These are phyloP conservation scores for Torulaspora indica DNA, from an alignment of 805 yeast genomes.

Conservation along the genomic window DNA sequence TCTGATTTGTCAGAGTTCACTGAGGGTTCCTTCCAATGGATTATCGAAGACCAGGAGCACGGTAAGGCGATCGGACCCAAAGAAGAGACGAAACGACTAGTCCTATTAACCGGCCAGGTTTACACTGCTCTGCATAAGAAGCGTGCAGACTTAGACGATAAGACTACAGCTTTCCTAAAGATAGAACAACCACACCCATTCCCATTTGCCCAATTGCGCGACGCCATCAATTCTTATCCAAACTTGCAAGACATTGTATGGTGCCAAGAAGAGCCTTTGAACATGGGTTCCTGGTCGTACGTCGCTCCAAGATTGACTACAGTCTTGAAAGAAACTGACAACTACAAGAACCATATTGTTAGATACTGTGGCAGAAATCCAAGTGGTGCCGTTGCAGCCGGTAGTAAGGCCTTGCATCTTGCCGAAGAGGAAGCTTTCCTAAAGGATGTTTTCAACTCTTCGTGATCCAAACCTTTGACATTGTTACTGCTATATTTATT, in stretches of 20 bases:
- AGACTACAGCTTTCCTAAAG: slow-evolving; percentile 80
- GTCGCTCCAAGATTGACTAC: slow-evolving; percentile 81
- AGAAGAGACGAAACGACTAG: slow-evolving; percentile 82
- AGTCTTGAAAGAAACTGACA: slow-evolving; percentile 67
- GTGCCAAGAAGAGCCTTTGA: slow-evolving; percentile 98
- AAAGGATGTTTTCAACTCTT: slow-evolving; percentile 56
- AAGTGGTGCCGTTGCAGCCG: slow-evolving; percentile 97
- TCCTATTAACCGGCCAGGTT: slow-evolving; percentile 89
- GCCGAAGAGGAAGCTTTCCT: slow-evolving; percentile 88
- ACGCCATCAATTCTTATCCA: slow-evolving; percentile 73
- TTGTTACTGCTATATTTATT: background rate
- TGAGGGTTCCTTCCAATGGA: slow-evolving; percentile 91
- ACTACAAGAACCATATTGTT: slow-evolving; percentile 51
- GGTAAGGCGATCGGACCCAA: slow-evolving; percentile 71
- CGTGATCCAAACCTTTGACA: slow-evolving; percentile 1
- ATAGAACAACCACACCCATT: slow-evolving; percentile 97
- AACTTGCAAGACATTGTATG: slow-evolving; percentile 83
- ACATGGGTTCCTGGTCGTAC: slow-evolving; percentile 86
- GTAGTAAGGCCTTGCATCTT: slow-evolving; percentile 80
- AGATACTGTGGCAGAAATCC: slow-evolving; percentile 98
- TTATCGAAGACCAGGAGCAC: slow-evolving; percentile 86
- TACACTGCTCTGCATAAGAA: slow-evolving; percentile 86
- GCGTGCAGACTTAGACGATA: slow-evolving; percentile 72
- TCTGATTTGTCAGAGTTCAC: slow-evolving; percentile 79
- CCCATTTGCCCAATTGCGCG: slow-evolving; percentile 94